Conservation (phyloP, 352 stramenopile species). For the Pythium grandisporangium region DNA sequence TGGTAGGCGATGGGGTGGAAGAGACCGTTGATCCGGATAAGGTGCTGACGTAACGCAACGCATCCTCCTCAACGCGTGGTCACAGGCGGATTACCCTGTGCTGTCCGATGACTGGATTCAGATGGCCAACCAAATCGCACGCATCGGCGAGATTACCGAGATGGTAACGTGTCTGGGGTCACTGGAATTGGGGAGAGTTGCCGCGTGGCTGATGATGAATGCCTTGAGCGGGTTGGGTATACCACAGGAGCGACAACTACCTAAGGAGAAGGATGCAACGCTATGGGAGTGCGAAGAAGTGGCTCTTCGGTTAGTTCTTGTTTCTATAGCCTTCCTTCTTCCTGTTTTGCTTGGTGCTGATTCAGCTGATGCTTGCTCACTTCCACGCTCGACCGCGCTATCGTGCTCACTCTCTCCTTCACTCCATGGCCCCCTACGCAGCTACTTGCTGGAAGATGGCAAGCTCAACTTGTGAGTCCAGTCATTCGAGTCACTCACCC, state of each 20-base stretch:
- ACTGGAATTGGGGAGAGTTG: too few species aligned
- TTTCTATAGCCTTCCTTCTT: background rate
- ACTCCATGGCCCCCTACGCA: too few species aligned
- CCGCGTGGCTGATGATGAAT: background rate
- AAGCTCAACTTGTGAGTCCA: slow-evolving; percentile 88
- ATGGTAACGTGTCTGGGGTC: slow-evolving; percentile 25
- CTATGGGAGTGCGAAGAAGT: slow-evolving; percentile 89
- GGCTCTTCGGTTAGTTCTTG: slow-evolving; percentile 37
- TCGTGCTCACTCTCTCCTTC: too few species aligned
- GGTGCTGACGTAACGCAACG: background rate
- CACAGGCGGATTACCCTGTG: slow-evolving; percentile 76
- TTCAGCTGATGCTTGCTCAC: too few species aligned
- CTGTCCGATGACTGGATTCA: slow-evolving; percentile 82
- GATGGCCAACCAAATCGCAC: slow-evolving; percentile 84
- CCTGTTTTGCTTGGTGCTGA: slow-evolving; percentile 5
- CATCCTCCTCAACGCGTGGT: background rate
- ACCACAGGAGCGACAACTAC: slow-evolving; percentile 53
- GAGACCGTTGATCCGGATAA: too few species aligned
- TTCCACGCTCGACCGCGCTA: too few species aligned
- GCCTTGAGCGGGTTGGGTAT: background rate
- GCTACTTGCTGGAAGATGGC: slow-evolving; percentile 86
- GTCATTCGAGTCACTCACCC: too few species aligned
- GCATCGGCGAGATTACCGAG: slow-evolving; percentile 86
- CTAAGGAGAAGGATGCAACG: slow-evolving; percentile 79
- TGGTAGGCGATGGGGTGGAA: too few species aligned